A percentile compares a stretch with the other conserved stretches of the same genome.
phyloP scores from a whole-genome alignment of 805 yeast genomes.

The Naumovozyma baii region DNA sequence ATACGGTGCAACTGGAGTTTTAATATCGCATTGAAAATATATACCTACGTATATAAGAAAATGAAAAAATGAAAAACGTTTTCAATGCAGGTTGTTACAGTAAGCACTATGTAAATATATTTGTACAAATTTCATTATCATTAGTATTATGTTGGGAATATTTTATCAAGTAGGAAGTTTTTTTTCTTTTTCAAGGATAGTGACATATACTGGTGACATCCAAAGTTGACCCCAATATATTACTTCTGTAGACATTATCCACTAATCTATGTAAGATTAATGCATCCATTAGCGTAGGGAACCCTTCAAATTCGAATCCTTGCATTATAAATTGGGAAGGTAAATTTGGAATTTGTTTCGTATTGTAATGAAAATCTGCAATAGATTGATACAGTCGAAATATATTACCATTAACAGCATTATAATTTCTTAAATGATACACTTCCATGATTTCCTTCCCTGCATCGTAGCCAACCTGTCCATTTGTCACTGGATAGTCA shows the following conservation, averaged over 20 bases:
- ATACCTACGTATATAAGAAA: too few relatives aligned
- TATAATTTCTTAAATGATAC: slow-evolving; percentile 26
- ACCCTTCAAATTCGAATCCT: slow-evolving; percentile 24
- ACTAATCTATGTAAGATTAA: slow-evolving; percentile 19
- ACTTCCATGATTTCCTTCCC: slow-evolving; percentile 26
- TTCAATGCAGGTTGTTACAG: too few relatives aligned
- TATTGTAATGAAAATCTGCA: slow-evolving; percentile 24
- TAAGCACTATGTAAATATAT: too few relatives aligned
- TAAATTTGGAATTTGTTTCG: slow-evolving; percentile 14
- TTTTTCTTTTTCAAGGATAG: slow-evolving; percentile 2
- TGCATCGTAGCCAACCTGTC: slow-evolving; percentile 10
- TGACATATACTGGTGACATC: slow-evolving; percentile 12
- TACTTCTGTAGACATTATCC: slow-evolving; percentile 22
- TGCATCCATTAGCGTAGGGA: slow-evolving; percentile 25
- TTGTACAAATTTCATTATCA: neutral
- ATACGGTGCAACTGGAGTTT: too few relatives aligned
- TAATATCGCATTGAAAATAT: too few relatives aligned
- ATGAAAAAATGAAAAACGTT: too few relatives aligned
- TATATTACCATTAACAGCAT: slow-evolving; percentile 25
- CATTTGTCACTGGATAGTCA: slow-evolving; percentile 8
- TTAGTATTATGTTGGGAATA: neutral
- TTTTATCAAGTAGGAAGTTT: too few relatives aligned
- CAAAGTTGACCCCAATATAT: slow-evolving; percentile 14
- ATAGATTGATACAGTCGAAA: slow-evolving; percentile 26
- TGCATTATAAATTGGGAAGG: slow-evolving; percentile 21